These are phyloP conservation scores for Komagataella pastoris DNA, from an alignment of 805 yeast species.

Conservation along the genomic window DNA sequence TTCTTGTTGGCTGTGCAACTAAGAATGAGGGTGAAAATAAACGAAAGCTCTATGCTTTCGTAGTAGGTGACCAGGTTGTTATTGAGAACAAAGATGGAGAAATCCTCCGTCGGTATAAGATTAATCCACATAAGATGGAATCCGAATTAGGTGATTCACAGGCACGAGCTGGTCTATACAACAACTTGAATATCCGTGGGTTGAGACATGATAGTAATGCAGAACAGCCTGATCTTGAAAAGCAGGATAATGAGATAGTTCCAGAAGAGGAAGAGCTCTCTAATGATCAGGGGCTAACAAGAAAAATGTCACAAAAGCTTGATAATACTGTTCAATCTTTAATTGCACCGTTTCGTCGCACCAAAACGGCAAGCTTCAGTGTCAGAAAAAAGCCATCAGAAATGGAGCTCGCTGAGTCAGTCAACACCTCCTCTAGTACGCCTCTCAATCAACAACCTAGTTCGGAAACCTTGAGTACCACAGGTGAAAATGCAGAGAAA, in stretches of 20 bases:
- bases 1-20: background rate
- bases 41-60: constrained; percentile 49
- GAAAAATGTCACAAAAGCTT: background rate
- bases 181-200: background rate
- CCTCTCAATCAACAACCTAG: background rate
- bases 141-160: constrained; percentile 2
- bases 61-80: constrained; percentile 61
- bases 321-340: background rate
- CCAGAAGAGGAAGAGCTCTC: background rate
- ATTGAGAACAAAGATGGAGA: constrained; percentile 92
- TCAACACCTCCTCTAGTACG: background rate
- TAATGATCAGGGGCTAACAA: background rate
- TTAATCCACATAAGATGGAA: constrained; percentile 25
- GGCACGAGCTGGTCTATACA: constrained; percentile 4
- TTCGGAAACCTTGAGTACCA: background rate
- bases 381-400: background rate
- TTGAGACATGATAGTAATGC: background rate
- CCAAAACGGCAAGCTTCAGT: background rate
- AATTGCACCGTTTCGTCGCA: background rate
- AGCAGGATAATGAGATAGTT: background rate
- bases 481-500: background rate
- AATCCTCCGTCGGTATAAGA: constrained; percentile 67
- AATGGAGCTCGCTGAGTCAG: background rate
- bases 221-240: background rate
- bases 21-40: constrained; percentile 13